Base-by-base conservation (phyloP, 352 stramenopile species). In the Aphanomyces cochlioides region DNA sequence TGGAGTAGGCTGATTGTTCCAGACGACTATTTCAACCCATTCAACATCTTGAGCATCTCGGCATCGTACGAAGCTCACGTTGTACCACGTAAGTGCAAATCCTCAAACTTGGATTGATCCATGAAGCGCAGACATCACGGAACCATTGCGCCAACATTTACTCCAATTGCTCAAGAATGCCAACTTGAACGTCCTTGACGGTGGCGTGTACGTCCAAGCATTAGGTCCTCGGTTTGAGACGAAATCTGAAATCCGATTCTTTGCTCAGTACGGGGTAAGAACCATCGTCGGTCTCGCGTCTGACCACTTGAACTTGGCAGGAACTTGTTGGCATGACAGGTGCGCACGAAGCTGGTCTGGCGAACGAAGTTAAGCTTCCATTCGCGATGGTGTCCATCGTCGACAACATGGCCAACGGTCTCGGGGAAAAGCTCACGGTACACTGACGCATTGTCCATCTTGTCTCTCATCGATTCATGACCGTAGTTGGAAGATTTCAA, bases 261-360 rank as follows among this genome's bases (percentile, higher is more conserved):
- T 96, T 65, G 77, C 86, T 36, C 84, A 93, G 72, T 93, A 90
- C 53, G 89, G 88, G 7, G 78, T 83, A 73, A 54, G 69, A 68
- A 5, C 19, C 17, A 15, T 3, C 34, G 15, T 7, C 53, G 0
- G 3, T 12, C 38, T 36, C 13, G 17, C 37, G 8, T 5, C 4
- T 43, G 3, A 48, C 34, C 7, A 68, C 4, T 7, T 63, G 6
- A 47, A 39, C n/a, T 43, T 4, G 15, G 15, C 61, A 83, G 78
- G 79, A 96, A 43, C 73, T 96, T 63, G 85, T 96, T 48, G 89
- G 89, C 50, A 96, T 96, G 89, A 96, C 89, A 5, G 88, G 84
- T 56, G 82, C 85, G 17, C 92, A 96, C 69, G 89, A 96, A 72
- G 88, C 89, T 43, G 85, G 91, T 72, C 77, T 95, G 5, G 80